phyloP scores from a whole-genome alignment of 148 eudicot genomes.

The Rhododendron mucronatum region DNA sequence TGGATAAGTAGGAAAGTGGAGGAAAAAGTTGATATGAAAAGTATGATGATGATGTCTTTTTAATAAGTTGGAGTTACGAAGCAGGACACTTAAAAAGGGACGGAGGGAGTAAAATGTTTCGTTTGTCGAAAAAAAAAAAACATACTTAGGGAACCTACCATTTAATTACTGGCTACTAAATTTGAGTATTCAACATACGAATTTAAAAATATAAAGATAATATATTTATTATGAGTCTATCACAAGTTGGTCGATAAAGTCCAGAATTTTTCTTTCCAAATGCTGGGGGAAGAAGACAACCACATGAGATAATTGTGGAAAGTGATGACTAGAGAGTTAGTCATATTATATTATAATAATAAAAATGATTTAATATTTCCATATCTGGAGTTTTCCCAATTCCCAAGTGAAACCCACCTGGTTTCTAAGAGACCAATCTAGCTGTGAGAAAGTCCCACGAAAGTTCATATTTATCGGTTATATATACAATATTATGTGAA shows the following conservation, averaged over 20 bases:
- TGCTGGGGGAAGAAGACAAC: constrained; percentile 10
- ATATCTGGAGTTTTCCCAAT: constrained; percentile 17
- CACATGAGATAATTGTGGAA: constrained; percentile 17
- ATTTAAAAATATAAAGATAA: background rate
- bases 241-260: background rate
- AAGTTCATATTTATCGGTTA: background rate
- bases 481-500: too few relatives aligned
- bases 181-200: background rate
- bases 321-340: constrained; percentile 8
- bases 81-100: too few relatives aligned
- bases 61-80: too few relatives aligned
- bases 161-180: too few relatives aligned
- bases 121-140: too few relatives aligned
- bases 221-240: background rate
- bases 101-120: too few relatives aligned
- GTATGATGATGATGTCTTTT: too few relatives aligned
- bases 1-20: too few relatives aligned
- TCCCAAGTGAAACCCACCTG: constrained; percentile 23
- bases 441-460: background rate
- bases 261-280: background rate
- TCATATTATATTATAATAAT: background rate
- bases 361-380: background rate
- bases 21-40: too few relatives aligned
- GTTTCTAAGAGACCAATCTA: constrained; percentile 5
- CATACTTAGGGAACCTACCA: background rate